Base-by-base conservation (phyloP, 2,329 filamentous ascomycete species). In the Annulohypoxylon truncatum region DNA sequence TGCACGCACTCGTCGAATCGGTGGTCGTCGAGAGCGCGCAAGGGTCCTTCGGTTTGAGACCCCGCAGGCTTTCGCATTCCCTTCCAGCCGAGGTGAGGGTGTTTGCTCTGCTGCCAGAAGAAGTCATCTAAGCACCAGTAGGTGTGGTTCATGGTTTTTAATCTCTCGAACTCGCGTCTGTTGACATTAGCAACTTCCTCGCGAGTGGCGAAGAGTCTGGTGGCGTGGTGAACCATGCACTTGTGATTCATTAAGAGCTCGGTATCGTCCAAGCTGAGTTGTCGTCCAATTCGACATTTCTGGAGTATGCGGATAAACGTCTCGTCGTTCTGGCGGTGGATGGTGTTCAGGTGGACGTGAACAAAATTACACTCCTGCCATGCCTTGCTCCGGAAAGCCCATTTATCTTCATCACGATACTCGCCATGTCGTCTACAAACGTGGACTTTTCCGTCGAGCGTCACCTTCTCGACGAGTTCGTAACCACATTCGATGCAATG, bases 281-380 rank as follows among this genome's bases (percentile, higher is more conserved):
- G 61, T 9, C 77, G 66, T 1, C 86, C 85, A 13, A 84, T 77
- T 0, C 87, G 81, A 47, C 84, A 83, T 61, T 84, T 87, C 33
- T 88, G 81, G 1, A 90, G 79, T 47, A 89, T 83, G 2, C 76
- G 74, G 61, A 88, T 83, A 71, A 90, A 90, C 0, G 71, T 71
- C 35, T 74, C 61, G 65, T 90, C 87, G 5, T 72, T 82, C 64
- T 90, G 88, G 3, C 88, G 82, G 71, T 88, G 85, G 3, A 90
- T 85, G 3, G 82, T 78, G 1, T 77, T 82, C 0, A 90, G 78
- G 7, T 87, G 79, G 1, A 89, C 77, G 61, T 86, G 80, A 1
- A 73, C 74, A 70, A 90, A 89, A 1, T 83, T 69, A 66, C 85
- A 86, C 46, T 84, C 77, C 10, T 77, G 64, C 89, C 88, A 91